Evolutionary conservation across 2,329 filamentous ascomycete genomes (phyloP), one percentile per base, ranked within the genome.

Genomic region (Davidsoniella eucalypti): DNA sequence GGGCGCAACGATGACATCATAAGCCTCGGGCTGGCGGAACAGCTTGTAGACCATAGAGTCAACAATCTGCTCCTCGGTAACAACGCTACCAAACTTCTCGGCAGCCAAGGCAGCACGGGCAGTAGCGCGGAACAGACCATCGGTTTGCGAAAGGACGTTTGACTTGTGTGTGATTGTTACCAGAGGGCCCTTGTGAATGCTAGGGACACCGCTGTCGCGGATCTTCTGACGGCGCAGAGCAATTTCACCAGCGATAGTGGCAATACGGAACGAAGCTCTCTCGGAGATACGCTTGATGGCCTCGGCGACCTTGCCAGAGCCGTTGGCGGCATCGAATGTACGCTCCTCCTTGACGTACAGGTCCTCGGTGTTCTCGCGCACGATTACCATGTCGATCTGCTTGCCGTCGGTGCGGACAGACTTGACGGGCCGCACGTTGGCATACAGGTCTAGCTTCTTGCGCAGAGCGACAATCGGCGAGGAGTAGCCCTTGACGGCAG

Each of bases 41-140:
- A 98, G 83, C 73, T 96, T 96, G 78, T 96, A 96, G 52, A 96
- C 87, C 92, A 98, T 98, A 55, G 83, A 90, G 69, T 98, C 92
- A 55, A 98, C 90, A 58, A 98, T 98, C 71, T 98, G 92, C 73
- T 96, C 92, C 67, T 96, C 92, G 50, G 95, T 73, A 40, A 69
- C 68, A 49, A 94, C 70, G 47, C 65, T 67, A 54, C 58, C 66
- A 69, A 85, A 95, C 57, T 70, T 73, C 10, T 74, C 58, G 47
- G 73, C 71, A 25, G 78, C 73, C 7, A 96, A 79, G 3, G 85
- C 86, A 26, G 73, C 72, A 57, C 84, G 80, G 14, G 85, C 78
- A 4, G 84, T 84, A 58, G 82, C 72, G 58, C 92, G 82, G 79
- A 98, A 98, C 44, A 98, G 77, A 29, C 92, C 92, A 67, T 98